Evolutionary conservation across 2,329 filamentous ascomycete genomes (phyloP).

Genomic region (Xylariaceae sp.): DNA sequence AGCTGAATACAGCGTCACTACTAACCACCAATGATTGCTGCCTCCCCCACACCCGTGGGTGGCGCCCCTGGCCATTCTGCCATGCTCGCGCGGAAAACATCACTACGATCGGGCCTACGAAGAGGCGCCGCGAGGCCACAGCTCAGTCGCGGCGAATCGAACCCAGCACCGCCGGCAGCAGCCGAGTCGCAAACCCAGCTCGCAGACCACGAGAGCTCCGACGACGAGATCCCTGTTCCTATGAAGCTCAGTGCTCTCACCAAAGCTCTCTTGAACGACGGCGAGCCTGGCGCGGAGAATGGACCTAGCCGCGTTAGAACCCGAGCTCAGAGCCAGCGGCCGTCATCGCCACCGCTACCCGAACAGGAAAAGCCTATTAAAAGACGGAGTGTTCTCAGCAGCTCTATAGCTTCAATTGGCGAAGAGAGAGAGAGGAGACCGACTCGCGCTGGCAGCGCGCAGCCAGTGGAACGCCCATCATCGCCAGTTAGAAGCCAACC

Average conservation of each 20-base stretch:
- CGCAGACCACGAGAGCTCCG: conserved; percentile 77
- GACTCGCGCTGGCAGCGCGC: conserved; percentile 46
- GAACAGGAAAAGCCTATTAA: conserved; percentile 33
- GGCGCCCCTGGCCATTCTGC: conserved; percentile 45
- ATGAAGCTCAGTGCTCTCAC: conserved; percentile 93
- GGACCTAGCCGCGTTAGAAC: conserved; percentile 39
- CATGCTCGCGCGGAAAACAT: conserved; percentile 48
- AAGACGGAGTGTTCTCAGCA: conserved; percentile 47
- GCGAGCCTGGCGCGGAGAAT: conserved; percentile 47
- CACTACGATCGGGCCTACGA: conserved; percentile 52
- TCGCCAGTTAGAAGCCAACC: conserved; percentile 42
- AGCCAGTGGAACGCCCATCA: conserved; percentile 38
- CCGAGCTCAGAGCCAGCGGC: conserved; percentile 40
- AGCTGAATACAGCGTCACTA: conserved; percentile 11
- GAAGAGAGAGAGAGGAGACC: conserved; percentile 40
- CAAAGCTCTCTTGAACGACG: conserved; percentile 73
- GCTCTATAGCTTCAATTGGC: conserved; percentile 39
- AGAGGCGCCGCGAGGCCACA: conserved; percentile 46
- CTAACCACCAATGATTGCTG: conserved; percentile 23
- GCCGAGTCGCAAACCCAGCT: conserved; percentile 40
- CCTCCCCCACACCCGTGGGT: conserved; percentile 49
- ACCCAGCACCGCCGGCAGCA: conserved; percentile 30
- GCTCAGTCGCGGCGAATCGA: conserved; percentile 44
- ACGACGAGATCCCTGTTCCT: conserved; percentile 87
- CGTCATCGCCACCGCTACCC: conserved; percentile 40